phyloP scores from a whole-genome alignment of 1,139 yeast species.

The Hansenula sp. region DNA sequence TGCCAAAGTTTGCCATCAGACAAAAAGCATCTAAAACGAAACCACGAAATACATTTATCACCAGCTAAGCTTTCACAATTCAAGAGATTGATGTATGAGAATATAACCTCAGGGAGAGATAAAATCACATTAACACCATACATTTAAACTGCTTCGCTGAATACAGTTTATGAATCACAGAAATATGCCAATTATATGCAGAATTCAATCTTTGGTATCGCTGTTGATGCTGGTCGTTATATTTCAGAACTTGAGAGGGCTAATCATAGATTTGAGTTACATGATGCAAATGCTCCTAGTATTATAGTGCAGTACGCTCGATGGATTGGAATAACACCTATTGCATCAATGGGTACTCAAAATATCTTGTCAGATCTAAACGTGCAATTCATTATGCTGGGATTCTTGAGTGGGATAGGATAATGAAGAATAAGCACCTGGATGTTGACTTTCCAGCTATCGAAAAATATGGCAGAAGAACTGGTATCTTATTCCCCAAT shows the following conservation, averaged over 20 bases:
- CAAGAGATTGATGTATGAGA: too few relatives aligned
- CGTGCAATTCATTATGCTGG: background rate
- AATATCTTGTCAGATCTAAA: background rate
- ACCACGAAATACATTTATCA: too few relatives aligned
- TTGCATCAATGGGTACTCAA: background rate
- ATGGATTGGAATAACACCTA: background rate
- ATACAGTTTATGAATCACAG: background rate
- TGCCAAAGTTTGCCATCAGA: background rate
- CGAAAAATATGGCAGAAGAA: too few relatives aligned
- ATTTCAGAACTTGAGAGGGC: background rate
- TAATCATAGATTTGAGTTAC: background rate
- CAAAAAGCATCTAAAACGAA: too few relatives aligned
- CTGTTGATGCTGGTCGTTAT: background rate
- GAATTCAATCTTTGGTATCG: background rate
- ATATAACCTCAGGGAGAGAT: too few relatives aligned
- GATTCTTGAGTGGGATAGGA: background rate
- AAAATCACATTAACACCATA: background rate
- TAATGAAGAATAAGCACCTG: background rate
- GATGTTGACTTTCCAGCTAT: conserved; percentile 1
- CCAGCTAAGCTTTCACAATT: too few relatives aligned
- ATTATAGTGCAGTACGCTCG: background rate
- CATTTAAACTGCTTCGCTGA: background rate
- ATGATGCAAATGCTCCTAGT: background rate
- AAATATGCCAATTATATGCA: background rate
- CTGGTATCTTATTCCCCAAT: too few relatives aligned